Conservation (phyloP, 495 filamentous ascomycete genomes). For the Aspergillus cavernicola region DNA sequence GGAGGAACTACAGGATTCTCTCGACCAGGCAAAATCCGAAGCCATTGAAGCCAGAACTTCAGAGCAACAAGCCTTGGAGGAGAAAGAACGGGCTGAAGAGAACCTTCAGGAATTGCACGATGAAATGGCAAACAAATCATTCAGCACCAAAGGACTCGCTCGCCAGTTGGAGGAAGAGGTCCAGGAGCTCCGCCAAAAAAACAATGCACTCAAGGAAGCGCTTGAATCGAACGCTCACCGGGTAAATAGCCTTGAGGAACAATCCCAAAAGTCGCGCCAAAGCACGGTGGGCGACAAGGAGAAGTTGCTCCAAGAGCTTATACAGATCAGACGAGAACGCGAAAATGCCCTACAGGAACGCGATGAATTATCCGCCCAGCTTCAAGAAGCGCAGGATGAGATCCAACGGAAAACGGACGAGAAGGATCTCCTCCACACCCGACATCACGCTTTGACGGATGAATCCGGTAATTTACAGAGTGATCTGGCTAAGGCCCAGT, state of each 20-base stretch:
- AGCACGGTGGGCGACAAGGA: constrained; percentile 40
- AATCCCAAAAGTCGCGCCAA: constrained; percentile 39
- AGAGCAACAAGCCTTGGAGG: constrained; percentile 57
- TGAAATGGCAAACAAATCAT: constrained; percentile 74
- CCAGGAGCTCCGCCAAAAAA: constrained; percentile 55
- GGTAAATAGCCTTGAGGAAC: constrained; percentile 38
- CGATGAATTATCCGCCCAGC: constrained; percentile 39
- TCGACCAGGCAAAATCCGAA: constrained; percentile 48
- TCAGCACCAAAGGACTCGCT: constrained; percentile 70
- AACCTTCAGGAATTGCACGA: constrained; percentile 62
- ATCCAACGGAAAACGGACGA: constrained; percentile 57
- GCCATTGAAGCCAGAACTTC: constrained; percentile 57
- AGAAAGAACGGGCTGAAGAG: constrained; percentile 50
- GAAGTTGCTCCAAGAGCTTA: constrained; percentile 41
- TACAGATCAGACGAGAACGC: constrained; percentile 33
- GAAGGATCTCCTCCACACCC: constrained; percentile 65
- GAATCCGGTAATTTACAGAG: constrained; percentile 65
- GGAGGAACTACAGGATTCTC: constrained; percentile 58
- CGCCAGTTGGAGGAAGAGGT: constrained; percentile 70
- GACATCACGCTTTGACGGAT: constrained; percentile 63
- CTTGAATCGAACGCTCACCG: constrained; percentile 46
- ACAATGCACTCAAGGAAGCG: constrained; percentile 45
- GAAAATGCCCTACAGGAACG: constrained; percentile 33
- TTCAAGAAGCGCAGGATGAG: constrained; percentile 53
- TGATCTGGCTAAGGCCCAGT: constrained; percentile 55